Base-by-base conservation (phyloP, 78 protist species). In the Neovahlkampfia damariscottae region DNA sequence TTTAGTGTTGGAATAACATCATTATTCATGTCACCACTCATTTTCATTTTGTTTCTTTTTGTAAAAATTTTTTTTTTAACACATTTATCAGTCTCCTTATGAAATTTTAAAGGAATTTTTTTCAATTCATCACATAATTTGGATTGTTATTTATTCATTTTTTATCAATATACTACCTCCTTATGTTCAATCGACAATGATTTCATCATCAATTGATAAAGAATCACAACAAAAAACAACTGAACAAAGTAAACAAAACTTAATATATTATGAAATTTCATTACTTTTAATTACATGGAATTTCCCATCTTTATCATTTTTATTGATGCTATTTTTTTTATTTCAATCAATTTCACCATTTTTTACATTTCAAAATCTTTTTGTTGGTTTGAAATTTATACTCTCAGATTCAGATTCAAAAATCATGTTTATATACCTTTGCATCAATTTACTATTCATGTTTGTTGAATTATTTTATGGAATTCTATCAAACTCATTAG, bases 391-490 rank as follows among this genome's bases (percentile, higher is more conserved):
- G 19, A 19, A 50, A 19, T 50, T 50, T 19, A 50, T 50, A 19
- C 19, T 50, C 34, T 50, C 62, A 50, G 8, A 71, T 4, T 10
- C 76, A 35, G 86, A 88, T 0, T 81, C 89, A 1, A 34, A 92
- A 5, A 66, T 78, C 28, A 77, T 96, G 27, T 84, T 89, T 67
- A 40, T 72, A 50, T 96, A 86, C 41, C 82, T 96, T 31, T n/a
- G 32, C 38, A 19, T 91, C 39, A 94, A 86, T 40, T 40, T 90
- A 6, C 4, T 76, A 40, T 96, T 93, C 85, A 90, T 87, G 95
- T 81, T 81, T 41, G 86, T 94, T 0, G 99, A 96, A 83, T 79
- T 94, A 79, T 37, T 88, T 31, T 91, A 85, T 58, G 99, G 99
- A 29, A 29, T 87, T 9, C 80, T 89, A 84, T 82, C 93, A n/a